Evolutionary conservation across 2,329 filamentous ascomycete genomes (phyloP).

Genomic region (Trichoderma aggressivum): DNA sequence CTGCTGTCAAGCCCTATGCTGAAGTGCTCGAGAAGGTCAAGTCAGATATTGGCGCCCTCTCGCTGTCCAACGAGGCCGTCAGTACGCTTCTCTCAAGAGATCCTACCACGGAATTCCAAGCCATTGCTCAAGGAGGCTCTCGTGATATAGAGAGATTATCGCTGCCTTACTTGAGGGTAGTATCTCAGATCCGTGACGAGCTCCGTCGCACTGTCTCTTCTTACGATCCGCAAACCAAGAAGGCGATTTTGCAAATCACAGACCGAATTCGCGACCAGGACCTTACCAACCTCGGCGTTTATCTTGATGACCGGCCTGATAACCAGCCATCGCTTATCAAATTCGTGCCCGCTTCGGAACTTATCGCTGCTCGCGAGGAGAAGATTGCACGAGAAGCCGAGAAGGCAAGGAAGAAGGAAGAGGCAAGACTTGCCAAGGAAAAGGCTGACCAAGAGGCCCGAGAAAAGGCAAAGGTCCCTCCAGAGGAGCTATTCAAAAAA

Average conservation of each 20-base stretch:
- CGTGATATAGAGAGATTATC: constrained; percentile 52
- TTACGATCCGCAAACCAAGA: constrained; percentile 52
- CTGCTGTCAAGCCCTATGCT: constrained; percentile 47
- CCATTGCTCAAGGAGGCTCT: constrained; percentile 43
- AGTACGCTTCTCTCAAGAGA: constrained; percentile 42
- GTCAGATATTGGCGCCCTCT: constrained; percentile 44
- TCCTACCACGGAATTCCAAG: constrained; percentile 46
- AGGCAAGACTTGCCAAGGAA: constrained; percentile 49
- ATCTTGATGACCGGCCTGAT: constrained; percentile 77
- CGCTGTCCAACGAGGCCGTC: constrained; percentile 47
- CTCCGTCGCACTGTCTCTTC: constrained; percentile 54
- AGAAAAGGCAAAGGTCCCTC: constrained; percentile 55
- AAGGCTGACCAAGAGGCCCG: constrained; percentile 52
- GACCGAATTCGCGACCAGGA: constrained; percentile 78
- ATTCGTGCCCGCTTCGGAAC: constrained; percentile 55
- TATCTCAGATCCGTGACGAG: constrained; percentile 59
- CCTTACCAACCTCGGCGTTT: constrained; percentile 78
- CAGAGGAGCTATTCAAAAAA: constrained; percentile 54
- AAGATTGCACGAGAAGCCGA: constrained; percentile 61
- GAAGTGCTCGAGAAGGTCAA: constrained; percentile 45
- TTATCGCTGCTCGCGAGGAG: constrained; percentile 57
- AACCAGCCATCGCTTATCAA: constrained; percentile 69
- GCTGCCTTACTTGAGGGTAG: constrained; percentile 52
- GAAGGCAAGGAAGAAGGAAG: constrained; percentile 53
- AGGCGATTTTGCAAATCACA: constrained; percentile 71